A percentile compares a stretch with the other conserved stretches of the same genome.
Evolutionary conservation across 495 filamentous ascomycete species (phyloP).

Genomic region (Aspergillus carlsbadensis): DNA sequence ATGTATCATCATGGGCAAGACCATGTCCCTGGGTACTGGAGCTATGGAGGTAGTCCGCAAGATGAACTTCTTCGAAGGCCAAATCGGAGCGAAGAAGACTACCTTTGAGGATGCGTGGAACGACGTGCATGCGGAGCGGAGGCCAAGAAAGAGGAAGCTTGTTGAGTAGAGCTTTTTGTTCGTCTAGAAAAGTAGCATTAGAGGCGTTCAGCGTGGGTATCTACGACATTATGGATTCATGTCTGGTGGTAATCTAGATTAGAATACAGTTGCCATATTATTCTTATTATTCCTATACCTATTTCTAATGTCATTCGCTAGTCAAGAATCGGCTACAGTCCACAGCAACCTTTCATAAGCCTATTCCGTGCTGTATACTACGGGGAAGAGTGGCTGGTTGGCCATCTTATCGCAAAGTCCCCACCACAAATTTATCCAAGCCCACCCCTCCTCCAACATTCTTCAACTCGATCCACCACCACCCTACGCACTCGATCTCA

Average conservation of each 20-base stretch:
- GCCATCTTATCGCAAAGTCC: background rate
- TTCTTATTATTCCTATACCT: background rate
- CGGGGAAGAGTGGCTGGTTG: too few species aligned
- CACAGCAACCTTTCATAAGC: too few species aligned
- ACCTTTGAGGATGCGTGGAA: slow-evolving; percentile 78
- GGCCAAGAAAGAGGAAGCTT: slow-evolving; percentile 21
- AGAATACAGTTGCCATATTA: background rate
- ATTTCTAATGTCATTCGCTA: background rate
- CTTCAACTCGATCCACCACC: background rate
- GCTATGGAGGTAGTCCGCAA: slow-evolving; percentile 82
- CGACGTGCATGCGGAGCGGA: slow-evolving; percentile 34
- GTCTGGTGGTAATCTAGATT: background rate
- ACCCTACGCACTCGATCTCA: background rate
- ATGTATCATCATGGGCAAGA: slow-evolving; percentile 98
- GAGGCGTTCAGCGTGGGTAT: slow-evolving; percentile 9
- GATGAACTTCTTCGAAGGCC: slow-evolving; percentile 64
- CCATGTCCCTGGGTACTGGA: slow-evolving; percentile 84
- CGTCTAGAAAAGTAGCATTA: slow-evolving; percentile 7
- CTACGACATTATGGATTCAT: slow-evolving; percentile 6
- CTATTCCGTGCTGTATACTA: too few species aligned
- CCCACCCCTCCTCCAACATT: background rate
- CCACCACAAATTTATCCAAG: slow-evolving; percentile 9
- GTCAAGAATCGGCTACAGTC: too few species aligned
- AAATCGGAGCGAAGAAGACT: slow-evolving; percentile 62
- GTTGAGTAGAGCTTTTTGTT: slow-evolving; percentile 6